Percentiles rank a stretch among this genome's conserved stretches.
These are phyloP conservation scores for Symbiodinium pilosum DNA, from an alignment of 73 alveolate genomes.

Conservation along the genomic window DNA sequence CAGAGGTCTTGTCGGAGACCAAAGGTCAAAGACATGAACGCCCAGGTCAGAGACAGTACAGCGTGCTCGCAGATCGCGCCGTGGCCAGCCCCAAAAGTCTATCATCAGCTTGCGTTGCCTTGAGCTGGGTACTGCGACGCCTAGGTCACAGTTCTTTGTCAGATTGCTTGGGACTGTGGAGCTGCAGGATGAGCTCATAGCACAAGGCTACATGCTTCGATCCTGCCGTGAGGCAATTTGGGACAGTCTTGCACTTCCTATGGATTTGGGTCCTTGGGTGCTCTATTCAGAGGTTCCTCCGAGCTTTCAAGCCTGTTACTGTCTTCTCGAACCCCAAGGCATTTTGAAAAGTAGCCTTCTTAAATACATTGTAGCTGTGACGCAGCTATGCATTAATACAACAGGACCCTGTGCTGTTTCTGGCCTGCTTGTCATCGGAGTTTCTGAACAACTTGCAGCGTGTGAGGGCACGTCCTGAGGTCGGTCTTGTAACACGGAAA, in stretches of 20 bases:
- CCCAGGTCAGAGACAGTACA: not conserved
- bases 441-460: not conserved
- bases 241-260: not conserved
- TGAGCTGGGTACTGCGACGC: too few species aligned
- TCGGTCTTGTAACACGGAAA: not conserved
- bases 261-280: not conserved
- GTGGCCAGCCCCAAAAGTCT: too few species aligned
- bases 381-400: too few species aligned
- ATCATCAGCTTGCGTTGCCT: too few species aligned
- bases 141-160: too few species aligned
- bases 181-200: conserved; percentile 65
- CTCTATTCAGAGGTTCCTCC: not conserved
- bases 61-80: too few species aligned
- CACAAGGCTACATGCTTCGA: conserved; percentile 65
- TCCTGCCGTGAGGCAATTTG: conserved; percentile 28
- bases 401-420: too few species aligned
- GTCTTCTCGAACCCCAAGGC: too few species aligned
- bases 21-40: not conserved
- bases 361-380: too few species aligned
- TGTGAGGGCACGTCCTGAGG: not conserved
- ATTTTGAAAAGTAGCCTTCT: too few species aligned
- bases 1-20: not conserved
- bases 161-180: too few species aligned
- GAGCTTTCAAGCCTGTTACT: too few species aligned
- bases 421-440: not conserved